Base-by-base conservation (phyloP, 768 basidiomycete species). In the Macrocybe gigantea region DNA sequence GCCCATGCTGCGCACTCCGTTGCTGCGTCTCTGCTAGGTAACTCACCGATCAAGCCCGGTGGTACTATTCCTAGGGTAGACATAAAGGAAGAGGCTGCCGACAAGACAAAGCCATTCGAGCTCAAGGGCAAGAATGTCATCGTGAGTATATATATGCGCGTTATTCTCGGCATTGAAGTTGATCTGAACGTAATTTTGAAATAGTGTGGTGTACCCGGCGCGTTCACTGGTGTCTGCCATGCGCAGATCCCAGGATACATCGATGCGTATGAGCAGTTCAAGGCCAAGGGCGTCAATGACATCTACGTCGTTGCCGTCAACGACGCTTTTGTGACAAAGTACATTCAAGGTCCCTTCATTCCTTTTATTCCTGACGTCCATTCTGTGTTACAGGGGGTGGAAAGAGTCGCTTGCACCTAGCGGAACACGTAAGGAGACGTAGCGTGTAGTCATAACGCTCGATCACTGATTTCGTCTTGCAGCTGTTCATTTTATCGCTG, bases 221-320 rank as follows among this genome's bases (percentile, higher is more conserved):
- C 85, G 6, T 90, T 88, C 66, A 85, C 84, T 2, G 82, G 80
- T 1, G 73, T 84, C 5, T 92, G 88, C 65, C 79, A 76, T 46
- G 69, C 66, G 7, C 83, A 88, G 55, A 64, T 83, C 15, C 80
- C 78, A 0, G 68, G 73, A 7, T 93, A 85, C 68, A 75, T 92
- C 53, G 61, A 74, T 47, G 72, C 74, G 45, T 85, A 78, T 63
- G 75, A 82, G 10, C 70, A 82, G 59, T 88, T 88, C 78, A 82
- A 82, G 67, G 77, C 70, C 3, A 92, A 89, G 64, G 91, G 88
- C 8, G 68, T 91, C 57, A 75, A 79, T 50, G 72, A 78, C 44
- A 77, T 90, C 51, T 85, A 81, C 52, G 76, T 93, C 47, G 66
- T 93, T 47, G 70, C 81, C 22, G 83, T 88, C 48, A 93, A 93